A percentile compares a stretch with the other conserved stretches of the same genome.
Evolutionary conservation across 257 asterid species (phyloP).

Genomic region (Schizonepeta tenuifolia): DNA sequence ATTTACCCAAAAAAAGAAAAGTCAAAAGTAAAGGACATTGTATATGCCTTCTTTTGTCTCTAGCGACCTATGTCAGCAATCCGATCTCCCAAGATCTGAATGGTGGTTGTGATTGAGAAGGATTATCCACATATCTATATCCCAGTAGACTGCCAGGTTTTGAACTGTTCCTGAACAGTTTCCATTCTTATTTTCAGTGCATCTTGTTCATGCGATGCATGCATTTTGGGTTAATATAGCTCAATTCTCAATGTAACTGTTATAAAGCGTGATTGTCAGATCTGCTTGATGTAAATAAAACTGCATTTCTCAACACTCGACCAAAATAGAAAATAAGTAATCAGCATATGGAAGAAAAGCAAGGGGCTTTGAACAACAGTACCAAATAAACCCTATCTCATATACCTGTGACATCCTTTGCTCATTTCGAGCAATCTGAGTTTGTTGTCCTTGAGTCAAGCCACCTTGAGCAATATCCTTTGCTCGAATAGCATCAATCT

Average conservation of each 20-base stretch:
- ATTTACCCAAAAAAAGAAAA: neutral
- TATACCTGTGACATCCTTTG: slow-evolving; percentile 94
- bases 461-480: slow-evolving; percentile 99
- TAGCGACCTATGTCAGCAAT: neutral
- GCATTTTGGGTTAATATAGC: slow-evolving; percentile 6
- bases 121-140: neutral
- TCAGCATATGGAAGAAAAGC: slow-evolving; percentile 21
- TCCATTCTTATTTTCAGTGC: neutral
- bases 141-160: slow-evolving; percentile 21
- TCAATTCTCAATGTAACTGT: neutral
- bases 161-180: slow-evolving; percentile 2
- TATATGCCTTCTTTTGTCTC: neutral
- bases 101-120: slow-evolving; percentile 13
- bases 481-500: slow-evolving; percentile 97
- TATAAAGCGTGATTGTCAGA: slow-evolving; percentile 24
- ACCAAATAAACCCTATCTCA: slow-evolving; percentile 21
- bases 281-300: slow-evolving; percentile 24
- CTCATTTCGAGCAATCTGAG: slow-evolving; percentile 99
- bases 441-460: slow-evolving; percentile 97
- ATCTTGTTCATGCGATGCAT: slow-evolving; percentile 18
- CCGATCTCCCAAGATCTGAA: neutral
- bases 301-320: slow-evolving; percentile 14
- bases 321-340: neutral
- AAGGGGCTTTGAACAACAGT: slow-evolving; percentile 15
- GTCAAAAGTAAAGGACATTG: slow-evolving; percentile 3